phyloP scores from a whole-genome alignment of 225 moss, liverwort and hornwort genomes.

The Pseudisothecium myosuroides region DNA sequence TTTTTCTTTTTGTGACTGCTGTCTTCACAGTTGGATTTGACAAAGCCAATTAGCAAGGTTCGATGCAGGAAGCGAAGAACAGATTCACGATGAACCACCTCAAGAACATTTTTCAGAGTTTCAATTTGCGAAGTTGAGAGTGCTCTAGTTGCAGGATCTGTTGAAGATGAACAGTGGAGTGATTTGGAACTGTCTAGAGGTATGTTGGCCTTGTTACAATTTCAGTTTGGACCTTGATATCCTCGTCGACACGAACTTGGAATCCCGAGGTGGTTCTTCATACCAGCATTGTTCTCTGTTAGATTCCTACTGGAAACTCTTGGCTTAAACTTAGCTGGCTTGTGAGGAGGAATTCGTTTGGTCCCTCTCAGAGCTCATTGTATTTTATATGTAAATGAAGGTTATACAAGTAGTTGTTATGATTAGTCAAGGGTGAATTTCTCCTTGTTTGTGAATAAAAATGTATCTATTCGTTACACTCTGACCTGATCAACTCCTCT shows the following conservation, averaged over 20 bases:
- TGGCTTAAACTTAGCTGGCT: not conserved
- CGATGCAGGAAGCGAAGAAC: not conserved
- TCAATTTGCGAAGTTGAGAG: not conserved
- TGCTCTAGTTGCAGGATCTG: not conserved
- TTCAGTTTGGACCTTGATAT: not conserved
- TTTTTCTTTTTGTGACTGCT: not conserved
- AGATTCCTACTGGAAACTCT: not conserved
- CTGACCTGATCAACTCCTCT: not conserved
- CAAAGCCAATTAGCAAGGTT: not conserved
- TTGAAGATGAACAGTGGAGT: not conserved
- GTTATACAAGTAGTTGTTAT: not conserved
- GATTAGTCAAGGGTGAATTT: not conserved
- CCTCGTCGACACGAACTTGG: not conserved
- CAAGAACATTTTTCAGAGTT: not conserved
- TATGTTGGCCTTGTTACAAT: not conserved
- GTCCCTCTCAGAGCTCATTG: not conserved
- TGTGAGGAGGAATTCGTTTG: not conserved
- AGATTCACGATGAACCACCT: not conserved
- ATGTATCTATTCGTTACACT: not conserved
- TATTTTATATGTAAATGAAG: conserved; percentile 6
- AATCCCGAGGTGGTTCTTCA: not conserved
- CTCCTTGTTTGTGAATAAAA: conserved; percentile 2
- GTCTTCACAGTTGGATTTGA: not conserved
- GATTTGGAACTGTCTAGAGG: not conserved
- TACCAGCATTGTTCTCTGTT: not conserved